These are phyloP conservation scores for Carex sylvatica DNA, from an alignment of 202 grass and related monocot genomes.

Conservation along the genomic window DNA sequence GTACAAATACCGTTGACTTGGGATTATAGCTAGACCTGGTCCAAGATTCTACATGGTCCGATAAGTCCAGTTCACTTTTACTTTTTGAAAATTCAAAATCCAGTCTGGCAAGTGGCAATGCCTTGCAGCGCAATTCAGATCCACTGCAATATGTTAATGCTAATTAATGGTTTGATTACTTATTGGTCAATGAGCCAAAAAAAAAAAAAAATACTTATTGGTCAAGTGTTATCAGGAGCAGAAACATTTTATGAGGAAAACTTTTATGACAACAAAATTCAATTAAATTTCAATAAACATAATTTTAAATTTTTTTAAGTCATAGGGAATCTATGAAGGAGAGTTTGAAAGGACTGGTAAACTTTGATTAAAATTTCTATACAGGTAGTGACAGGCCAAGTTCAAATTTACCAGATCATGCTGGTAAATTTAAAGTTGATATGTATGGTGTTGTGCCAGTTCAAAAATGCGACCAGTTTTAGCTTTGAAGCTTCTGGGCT, in stretches of 20 bases:
- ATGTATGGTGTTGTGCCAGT: background rate
- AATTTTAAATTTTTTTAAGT: too few relatives aligned
- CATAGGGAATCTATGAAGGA: too few relatives aligned
- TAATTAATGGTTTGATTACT: too few relatives aligned
- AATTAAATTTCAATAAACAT: too few relatives aligned
- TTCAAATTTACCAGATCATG: slow-evolving; percentile 1
- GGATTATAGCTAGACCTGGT: slow-evolving; percentile 1
- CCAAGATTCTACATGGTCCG: background rate
- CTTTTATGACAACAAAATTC: too few relatives aligned
- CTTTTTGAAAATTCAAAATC: background rate
- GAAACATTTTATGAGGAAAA: too few relatives aligned
- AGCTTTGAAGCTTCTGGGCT: background rate
- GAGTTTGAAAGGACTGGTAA: too few relatives aligned
- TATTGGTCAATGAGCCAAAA: too few relatives aligned
- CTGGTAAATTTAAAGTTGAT: slow-evolving; percentile 5
- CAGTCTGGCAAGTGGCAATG: background rate
- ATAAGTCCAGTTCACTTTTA: background rate
- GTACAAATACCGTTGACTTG: slow-evolving; percentile 2
- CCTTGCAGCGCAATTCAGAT: too few relatives aligned
- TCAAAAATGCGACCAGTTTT: background rate
- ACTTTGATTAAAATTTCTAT: background rate
- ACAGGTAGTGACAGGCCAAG: background rate
- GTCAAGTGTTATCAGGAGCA: too few relatives aligned
- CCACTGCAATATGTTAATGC: too few relatives aligned
- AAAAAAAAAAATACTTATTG: too few relatives aligned